A percentile compares a stretch with the other conserved stretches of the same genome.
phyloP scores from a whole-genome alignment of 2,329 filamentous ascomycete species.

The Cercospora sojina region DNA sequence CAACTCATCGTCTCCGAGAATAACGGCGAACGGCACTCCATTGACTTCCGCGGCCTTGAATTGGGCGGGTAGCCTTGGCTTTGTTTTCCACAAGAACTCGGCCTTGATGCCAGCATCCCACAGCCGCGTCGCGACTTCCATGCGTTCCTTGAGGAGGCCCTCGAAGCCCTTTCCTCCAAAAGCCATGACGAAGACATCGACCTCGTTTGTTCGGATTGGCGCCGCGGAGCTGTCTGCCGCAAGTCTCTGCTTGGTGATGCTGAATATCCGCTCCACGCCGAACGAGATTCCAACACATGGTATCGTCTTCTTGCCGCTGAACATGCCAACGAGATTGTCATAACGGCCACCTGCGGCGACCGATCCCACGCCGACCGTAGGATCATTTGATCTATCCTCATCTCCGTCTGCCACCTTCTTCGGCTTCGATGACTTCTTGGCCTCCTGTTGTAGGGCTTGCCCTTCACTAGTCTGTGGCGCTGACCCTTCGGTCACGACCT shows the following conservation, averaged over 20 bases:
- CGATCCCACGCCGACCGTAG: slow-evolving; percentile 79
- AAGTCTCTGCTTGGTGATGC: slow-evolving; percentile 77
- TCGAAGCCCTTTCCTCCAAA: slow-evolving; percentile 84
- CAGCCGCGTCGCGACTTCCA: slow-evolving; percentile 71
- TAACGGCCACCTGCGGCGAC: slow-evolving; percentile 89
- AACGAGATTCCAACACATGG: slow-evolving; percentile 93
- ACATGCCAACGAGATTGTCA: slow-evolving; percentile 93
- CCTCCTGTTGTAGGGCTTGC: slow-evolving; percentile 48
- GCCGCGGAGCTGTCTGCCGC: slow-evolving; percentile 59
- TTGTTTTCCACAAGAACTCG: slow-evolving; percentile 85
- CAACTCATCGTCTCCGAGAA: slow-evolving; percentile 88
- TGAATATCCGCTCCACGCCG: slow-evolving; percentile 92
- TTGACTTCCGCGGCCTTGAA: slow-evolving; percentile 85
- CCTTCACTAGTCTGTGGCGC: slow-evolving; percentile 52
- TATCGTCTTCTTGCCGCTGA: slow-evolving; percentile 71
- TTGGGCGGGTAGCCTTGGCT: slow-evolving; percentile 82
- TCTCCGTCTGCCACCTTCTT: slow-evolving; percentile 48
- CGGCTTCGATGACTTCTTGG: slow-evolving; percentile 52
- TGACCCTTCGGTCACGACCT: slow-evolving; percentile 80
- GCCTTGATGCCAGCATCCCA: slow-evolving; percentile 91
- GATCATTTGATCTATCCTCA: slow-evolving; percentile 72
- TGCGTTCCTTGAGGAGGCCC: slow-evolving; percentile 77
- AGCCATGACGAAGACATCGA: slow-evolving; percentile 93
- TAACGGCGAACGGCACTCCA: slow-evolving; percentile 80
- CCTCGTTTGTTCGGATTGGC: slow-evolving; percentile 65